Percentiles rank a stretch among this genome's conserved stretches.
Evolutionary conservation across 75 land plant genomes (phyloP).

Genomic region (Picea glauca): DNA sequence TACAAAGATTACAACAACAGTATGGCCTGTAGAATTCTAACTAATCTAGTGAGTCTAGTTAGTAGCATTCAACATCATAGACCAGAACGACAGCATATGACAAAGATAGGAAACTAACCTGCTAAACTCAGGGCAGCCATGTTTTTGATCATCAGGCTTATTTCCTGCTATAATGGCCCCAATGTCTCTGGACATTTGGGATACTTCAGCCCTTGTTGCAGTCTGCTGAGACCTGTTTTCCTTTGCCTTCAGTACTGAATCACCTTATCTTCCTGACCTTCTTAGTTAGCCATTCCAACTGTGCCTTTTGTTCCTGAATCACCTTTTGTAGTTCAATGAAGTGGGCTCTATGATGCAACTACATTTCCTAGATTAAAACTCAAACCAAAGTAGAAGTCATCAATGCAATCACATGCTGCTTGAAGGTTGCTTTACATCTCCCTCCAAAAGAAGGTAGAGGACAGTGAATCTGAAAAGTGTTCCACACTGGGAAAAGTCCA

Average conservation of each 20-base stretch:
- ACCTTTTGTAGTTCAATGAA: no score
- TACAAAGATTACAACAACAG: neutral
- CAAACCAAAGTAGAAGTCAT: neutral
- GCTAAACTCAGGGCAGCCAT: neutral
- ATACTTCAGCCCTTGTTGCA: neutral
- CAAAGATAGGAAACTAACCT: neutral
- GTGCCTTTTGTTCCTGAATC: neutral
- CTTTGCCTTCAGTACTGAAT: neutral
- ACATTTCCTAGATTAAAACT: neutral
- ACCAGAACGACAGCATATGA: neutral
- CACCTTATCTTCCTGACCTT: neutral
- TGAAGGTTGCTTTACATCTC: neutral
- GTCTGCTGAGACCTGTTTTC: neutral
- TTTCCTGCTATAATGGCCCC: neutral
- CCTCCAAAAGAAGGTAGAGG: neutral
- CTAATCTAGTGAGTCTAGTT: neutral
- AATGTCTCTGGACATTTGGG: neutral
- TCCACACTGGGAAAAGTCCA: neutral
- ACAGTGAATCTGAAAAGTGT: neutral
- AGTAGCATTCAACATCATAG: neutral
- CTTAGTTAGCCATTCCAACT: neutral
- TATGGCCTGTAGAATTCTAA: neutral
- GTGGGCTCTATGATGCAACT: no score
- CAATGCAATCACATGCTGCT: neutral
- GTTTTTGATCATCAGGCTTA: neutral